These are phyloP conservation scores for Orbilia oligospora DNA, from an alignment of 2,329 filamentous ascomycete species.

Conservation along the genomic window DNA sequence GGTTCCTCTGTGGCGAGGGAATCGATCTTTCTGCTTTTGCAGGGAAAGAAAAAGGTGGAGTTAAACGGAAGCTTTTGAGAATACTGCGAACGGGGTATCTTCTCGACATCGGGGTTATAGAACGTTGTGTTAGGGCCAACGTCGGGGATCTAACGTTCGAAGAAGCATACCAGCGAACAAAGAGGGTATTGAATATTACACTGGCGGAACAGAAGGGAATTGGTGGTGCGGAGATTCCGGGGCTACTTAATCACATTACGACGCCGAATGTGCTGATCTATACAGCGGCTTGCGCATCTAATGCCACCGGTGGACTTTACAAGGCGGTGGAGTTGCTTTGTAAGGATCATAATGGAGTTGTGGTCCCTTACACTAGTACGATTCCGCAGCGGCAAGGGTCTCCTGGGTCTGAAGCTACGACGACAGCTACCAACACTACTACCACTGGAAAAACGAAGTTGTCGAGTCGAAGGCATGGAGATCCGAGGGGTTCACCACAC, in stretches of 20 bases:
- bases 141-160: constrained; percentile 93
- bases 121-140: constrained; percentile 86
- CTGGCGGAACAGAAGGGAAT: constrained; percentile 76
- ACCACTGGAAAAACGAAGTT: constrained; percentile 32
- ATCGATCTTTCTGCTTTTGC: constrained; percentile 88
- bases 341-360: constrained; percentile 80
- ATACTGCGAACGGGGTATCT: constrained; percentile 85
- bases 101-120: constrained; percentile 83
- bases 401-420: constrained; percentile 63
- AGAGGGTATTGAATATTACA: constrained; percentile 91
- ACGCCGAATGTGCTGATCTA: constrained; percentile 91
- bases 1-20: constrained; percentile 81
- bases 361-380: constrained; percentile 81
- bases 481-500: constrained; percentile 72
- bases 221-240: constrained; percentile 81
- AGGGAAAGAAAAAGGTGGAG: constrained; percentile 64
- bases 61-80: constrained; percentile 75
- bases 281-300: constrained; percentile 83
- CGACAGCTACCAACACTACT: not conserved
- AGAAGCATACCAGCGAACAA: constrained; percentile 88
- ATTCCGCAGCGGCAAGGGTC: constrained; percentile 71
- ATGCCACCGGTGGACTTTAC: constrained; percentile 77
- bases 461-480: constrained; percentile 48
- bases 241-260: constrained; percentile 90
- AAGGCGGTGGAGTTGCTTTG: constrained; percentile 79